A percentile compares a stretch with the other conserved stretches of the same genome.
Evolutionary conservation across 2,329 filamentous ascomycete species (phyloP).

Genomic region (Hymenoscyphus fructigenus): DNA sequence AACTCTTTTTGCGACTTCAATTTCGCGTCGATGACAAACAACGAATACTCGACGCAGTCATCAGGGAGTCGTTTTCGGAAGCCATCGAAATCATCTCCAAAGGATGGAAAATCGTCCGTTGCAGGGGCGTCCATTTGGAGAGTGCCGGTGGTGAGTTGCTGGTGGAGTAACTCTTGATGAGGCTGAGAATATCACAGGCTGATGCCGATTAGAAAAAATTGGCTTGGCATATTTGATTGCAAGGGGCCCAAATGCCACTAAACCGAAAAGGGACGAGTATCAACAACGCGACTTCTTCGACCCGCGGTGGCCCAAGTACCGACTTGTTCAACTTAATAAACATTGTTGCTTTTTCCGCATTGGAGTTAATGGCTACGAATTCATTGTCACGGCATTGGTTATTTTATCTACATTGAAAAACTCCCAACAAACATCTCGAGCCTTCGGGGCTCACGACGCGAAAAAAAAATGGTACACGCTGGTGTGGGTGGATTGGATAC

Average conservation of each 20-base stretch:
- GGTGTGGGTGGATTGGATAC: constrained; percentile 73
- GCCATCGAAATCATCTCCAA: constrained; percentile 58
- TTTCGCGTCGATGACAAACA: constrained; percentile 66
- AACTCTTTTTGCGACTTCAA: constrained; percentile 53
- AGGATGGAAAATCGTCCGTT: constrained; percentile 62
- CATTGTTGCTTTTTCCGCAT: constrained; percentile 27
- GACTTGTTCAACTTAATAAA: constrained; percentile 5
- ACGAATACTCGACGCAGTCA: constrained; percentile 80
- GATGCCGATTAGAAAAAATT: not conserved
- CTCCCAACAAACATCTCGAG: constrained; percentile 15
- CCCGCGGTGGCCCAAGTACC: not conserved
- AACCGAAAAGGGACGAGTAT: not conserved
- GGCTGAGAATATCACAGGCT: not conserved
- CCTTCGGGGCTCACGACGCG: constrained; percentile 18
- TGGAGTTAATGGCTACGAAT: constrained; percentile 33
- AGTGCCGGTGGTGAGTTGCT: constrained; percentile 2
- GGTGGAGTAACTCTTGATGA: not conserved
- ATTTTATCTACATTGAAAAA: constrained; percentile 23
- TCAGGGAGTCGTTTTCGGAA: constrained; percentile 71
- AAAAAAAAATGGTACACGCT: constrained; percentile 58
- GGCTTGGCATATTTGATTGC: constrained; percentile 2
- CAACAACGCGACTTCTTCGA: constrained; percentile 24
- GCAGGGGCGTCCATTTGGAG: constrained; percentile 36
- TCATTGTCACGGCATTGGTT: constrained; percentile 23
- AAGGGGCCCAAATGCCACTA: not conserved